Base-by-base conservation (phyloP, 2,329 filamentous ascomycete species). In the Xylariomycetidae sp. region DNA sequence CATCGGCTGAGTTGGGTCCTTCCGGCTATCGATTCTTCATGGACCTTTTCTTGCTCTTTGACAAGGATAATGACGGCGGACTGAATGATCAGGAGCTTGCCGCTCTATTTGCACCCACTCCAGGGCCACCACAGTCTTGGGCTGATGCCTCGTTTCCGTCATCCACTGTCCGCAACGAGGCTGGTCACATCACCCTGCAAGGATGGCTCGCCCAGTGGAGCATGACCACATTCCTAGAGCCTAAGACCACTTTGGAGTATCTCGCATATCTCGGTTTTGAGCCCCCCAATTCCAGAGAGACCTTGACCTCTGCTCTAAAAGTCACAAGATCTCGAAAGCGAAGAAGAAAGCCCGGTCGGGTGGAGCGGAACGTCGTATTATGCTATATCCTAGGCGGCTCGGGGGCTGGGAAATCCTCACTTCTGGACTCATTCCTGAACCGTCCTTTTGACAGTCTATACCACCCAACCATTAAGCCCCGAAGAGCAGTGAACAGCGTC, bases 131-230 rank as follows among this genome's bases (percentile, higher is more conserved):
- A 0, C 64, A 75, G 3, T 90, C 86, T 0, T 98, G 92, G 92
- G 68, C 80, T 1, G 89, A 96, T 44, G 84, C 84, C 1, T 85
- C 80, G 1, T 98, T 98, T 53, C 92, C 92, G 2, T 88, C 85
- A 1, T 94, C 88, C 16, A 96, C 92, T 0, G 90, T 97, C 13
- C 82, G 88, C 26, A 97, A 96, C 54, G 92, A 98, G 61, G 88
- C 87, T 7, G 92, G 92, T 0, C 80, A 97, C 57, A 89, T 98
- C 41, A 98, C 92, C 2, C 70, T 98, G 4, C 92, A 98, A 59
- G 92, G 92, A 2, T 98, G 92, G 92, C 76, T 98, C 23, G 92
- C 92, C 4, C 92, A 98, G 53, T 98, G 92, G 92, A 96, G 89
- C 57, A 98, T 98, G 92, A 98, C 92, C 1, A 98, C 92, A 0